Evolutionary conservation across 2,329 filamentous ascomycete genomes (phyloP).

Genomic region (Xylaria sp.): DNA sequence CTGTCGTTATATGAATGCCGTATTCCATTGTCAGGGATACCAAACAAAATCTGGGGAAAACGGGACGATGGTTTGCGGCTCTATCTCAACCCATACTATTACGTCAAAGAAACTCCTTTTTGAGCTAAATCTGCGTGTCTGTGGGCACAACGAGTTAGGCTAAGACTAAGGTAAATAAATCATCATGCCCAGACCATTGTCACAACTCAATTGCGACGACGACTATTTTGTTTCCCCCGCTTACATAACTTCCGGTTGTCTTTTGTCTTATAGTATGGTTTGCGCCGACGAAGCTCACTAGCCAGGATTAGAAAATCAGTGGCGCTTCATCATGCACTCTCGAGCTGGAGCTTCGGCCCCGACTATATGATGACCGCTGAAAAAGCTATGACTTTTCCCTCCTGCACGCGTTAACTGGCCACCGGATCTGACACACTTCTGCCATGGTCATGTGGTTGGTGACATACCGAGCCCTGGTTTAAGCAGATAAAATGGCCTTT

Average conservation of each 20-base stretch:
- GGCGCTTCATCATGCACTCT: neutral
- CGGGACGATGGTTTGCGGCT: neutral
- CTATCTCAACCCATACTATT: neutral
- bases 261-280: too few species aligned
- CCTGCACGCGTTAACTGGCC: neutral
- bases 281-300: neutral
- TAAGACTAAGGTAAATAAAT: neutral
- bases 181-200: neutral
- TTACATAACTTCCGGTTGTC: neutral
- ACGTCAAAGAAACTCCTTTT: slow-evolving; percentile 10
- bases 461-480: neutral
- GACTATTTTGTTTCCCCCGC: neutral
- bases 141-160: neutral
- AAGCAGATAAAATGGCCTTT: neutral
- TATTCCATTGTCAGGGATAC: neutral
- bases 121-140: neutral
- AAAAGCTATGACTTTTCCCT: too few species aligned
- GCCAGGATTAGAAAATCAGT: neutral
- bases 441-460: neutral
- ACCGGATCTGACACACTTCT: neutral
- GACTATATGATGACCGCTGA: too few species aligned
- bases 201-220: neutral
- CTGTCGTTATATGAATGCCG: neutral
- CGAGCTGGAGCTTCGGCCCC: neutral
- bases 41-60: slow-evolving; percentile 4